Conservation (phyloP, 2,329 filamentous ascomycete species). For the Epichloe sylvatica region DNA sequence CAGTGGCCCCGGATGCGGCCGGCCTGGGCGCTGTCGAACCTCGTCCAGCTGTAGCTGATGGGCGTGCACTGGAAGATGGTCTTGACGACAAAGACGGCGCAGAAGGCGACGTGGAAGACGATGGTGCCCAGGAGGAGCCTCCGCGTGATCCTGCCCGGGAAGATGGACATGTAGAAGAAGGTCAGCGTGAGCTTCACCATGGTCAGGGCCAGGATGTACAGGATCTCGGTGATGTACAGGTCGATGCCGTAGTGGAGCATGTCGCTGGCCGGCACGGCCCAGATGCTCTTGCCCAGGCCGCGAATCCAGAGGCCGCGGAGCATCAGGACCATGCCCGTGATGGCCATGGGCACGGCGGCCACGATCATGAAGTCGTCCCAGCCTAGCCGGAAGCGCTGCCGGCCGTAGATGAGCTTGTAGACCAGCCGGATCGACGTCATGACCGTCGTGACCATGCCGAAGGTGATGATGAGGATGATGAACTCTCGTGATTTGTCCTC, state of each 20-base stretch:
- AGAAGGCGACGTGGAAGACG: neutral
- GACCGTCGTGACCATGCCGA: neutral
- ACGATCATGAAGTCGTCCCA: neutral
- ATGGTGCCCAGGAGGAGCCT: slow-evolving; percentile 1
- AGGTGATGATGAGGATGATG: neutral
- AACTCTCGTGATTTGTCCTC: neutral
- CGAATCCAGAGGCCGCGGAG: neutral
- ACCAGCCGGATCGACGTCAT: neutral
- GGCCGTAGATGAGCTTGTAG: neutral
- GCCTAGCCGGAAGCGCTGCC: neutral
- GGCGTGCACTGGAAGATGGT: slow-evolving; percentile 4
- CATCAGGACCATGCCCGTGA: neutral
- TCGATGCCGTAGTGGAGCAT: neutral
- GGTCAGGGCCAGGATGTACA: slow-evolving; percentile 4
- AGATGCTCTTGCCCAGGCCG: neutral
- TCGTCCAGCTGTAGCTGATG: neutral
- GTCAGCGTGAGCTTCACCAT: slow-evolving; percentile 3
- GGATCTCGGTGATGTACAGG: neutral
- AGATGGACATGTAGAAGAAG: slow-evolving; percentile 5
- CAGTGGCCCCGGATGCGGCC: neutral
- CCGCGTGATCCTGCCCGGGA: neutral
- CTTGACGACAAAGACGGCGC: neutral
- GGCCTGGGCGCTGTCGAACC: no score
- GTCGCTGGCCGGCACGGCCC: neutral
- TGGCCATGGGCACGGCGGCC: neutral